Percentiles rank a stretch among this genome's conserved stretches.
Conservation (phyloP, 129 eudicot genomes). For the Arctium lappa region DNA sequence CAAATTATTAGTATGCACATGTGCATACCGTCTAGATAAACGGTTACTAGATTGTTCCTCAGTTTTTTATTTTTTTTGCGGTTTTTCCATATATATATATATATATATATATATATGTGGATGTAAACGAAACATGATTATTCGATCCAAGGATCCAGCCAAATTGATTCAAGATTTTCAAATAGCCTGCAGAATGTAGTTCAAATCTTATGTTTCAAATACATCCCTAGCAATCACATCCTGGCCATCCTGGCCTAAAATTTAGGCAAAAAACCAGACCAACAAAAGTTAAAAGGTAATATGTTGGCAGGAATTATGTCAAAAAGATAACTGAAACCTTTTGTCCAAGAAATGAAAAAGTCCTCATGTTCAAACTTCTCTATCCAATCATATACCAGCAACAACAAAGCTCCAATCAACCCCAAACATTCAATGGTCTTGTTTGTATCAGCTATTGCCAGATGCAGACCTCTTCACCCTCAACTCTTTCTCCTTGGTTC, state of each 20-base stretch:
- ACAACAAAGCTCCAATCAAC: conserved; percentile 1
- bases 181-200: neutral
- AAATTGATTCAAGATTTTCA: neutral
- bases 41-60: too few relatives aligned
- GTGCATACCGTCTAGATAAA: too few relatives aligned
- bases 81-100: too few relatives aligned
- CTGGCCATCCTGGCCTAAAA: neutral
- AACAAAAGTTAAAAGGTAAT: neutral
- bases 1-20: too few relatives aligned
- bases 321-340: neutral
- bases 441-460: conserved; percentile 8
- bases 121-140: neutral
- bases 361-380: neutral
- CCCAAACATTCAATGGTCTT: neutral
- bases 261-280: neutral
- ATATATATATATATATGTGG: too few relatives aligned
- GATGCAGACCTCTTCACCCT: conserved; percentile 1
- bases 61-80: too few relatives aligned
- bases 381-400: conserved; percentile 7
- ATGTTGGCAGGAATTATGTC: neutral
- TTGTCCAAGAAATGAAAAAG: neutral
- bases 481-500: conserved; percentile 4
- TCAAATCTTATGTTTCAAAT: neutral
- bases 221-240: neutral
- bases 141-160: neutral